Base-by-base conservation (phyloP, 176 grass and related monocot species). In the Tillandsia leiboldiana region DNA sequence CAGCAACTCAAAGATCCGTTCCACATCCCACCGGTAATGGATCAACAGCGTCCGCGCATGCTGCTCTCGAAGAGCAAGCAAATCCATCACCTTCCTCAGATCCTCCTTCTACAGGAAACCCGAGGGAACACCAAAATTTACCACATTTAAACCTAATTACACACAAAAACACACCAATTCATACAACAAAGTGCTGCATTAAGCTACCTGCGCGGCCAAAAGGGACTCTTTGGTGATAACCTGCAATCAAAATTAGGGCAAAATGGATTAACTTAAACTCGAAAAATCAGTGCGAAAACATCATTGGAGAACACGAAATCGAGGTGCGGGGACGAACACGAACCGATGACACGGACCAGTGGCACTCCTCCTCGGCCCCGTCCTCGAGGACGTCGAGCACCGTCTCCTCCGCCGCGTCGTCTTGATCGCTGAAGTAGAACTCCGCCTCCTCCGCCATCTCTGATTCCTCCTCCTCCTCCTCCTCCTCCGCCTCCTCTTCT, bases 281-380 rank as follows among this genome's bases (percentile, higher is more conserved):
- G 26, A 11, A 67, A 4, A 33, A 14, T 8, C 10, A 59, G 20
- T 15, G 15, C 15, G 56, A 17, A 9, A 59, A 59, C 15, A 59
- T n/a, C 0, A 59, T 59, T 5, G 14, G 48, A 2, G 64, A 42
- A 49, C 29, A 12, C 1, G 14, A 49, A 15, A 49, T 48, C 9
- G n/a, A 57, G n/a, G 56, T 3, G 56, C 15, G 20, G 56, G 9
- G 15, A 14, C 33, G 65, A 47, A 6, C 4, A 14, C 65, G n/a
- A 13, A 67, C 65, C 65, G 65, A 67, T 67, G 65, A 67, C 28
- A 67, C 65, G 65, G 65, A 67, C 65, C 65, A 67, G 33, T 67
- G 26, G 65, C 65, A 67, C 13, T 67, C 65, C 65, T 67, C 65
- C 65, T 67, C 26, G 14, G 1, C 12, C 14, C 65, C 65, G 29